Conservation (phyloP, 768 basidiomycete genomes). For the Mycena alexandri region DNA sequence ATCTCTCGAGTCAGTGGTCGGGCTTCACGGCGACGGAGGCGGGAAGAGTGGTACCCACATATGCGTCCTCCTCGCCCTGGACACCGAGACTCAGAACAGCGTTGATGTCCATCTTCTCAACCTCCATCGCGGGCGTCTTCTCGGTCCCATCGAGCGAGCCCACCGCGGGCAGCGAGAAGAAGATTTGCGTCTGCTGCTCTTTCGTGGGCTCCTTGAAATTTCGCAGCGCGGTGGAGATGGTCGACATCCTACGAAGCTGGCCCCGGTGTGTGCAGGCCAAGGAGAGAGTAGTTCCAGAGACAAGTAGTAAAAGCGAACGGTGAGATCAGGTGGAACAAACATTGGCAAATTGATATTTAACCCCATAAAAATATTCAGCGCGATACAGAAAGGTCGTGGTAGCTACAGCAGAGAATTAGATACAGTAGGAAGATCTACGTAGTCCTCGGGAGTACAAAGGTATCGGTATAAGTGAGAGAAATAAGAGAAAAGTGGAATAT, state of each 20-base stretch:
- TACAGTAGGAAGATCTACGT: slow-evolving; percentile 8
- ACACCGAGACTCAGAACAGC: slow-evolving; percentile 86
- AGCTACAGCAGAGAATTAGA: slow-evolving; percentile 27
- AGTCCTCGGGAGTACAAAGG: too few species aligned
- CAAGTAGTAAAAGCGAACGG: background rate
- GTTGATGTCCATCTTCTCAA: slow-evolving; percentile 87
- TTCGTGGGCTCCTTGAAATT: slow-evolving; percentile 94
- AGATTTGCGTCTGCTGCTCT: slow-evolving; percentile 86
- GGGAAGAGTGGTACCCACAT: slow-evolving; percentile 69
- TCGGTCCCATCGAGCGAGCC: slow-evolving; percentile 43
- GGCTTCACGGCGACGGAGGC: slow-evolving; percentile 5
- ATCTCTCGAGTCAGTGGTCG: background rate
- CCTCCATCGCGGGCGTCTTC: slow-evolving; percentile 51
- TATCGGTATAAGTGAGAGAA: too few species aligned
- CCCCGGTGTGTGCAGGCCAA: slow-evolving; percentile 5
- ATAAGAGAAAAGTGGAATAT: too few species aligned
- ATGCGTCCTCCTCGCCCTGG: slow-evolving; percentile 90
- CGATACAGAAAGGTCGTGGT: slow-evolving; percentile 27
- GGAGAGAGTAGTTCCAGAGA: background rate
- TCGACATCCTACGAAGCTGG: slow-evolving; percentile 64
- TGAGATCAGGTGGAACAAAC: slow-evolving; percentile 11
- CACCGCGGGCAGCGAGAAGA: slow-evolving; percentile 69
- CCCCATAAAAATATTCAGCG: slow-evolving; percentile 21
- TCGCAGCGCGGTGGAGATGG: slow-evolving; percentile 88
- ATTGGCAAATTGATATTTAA: slow-evolving; percentile 12